Conservation (phyloP, 2,329 filamentous ascomycete species). For the Teratosphaeria zuluensis region DNA sequence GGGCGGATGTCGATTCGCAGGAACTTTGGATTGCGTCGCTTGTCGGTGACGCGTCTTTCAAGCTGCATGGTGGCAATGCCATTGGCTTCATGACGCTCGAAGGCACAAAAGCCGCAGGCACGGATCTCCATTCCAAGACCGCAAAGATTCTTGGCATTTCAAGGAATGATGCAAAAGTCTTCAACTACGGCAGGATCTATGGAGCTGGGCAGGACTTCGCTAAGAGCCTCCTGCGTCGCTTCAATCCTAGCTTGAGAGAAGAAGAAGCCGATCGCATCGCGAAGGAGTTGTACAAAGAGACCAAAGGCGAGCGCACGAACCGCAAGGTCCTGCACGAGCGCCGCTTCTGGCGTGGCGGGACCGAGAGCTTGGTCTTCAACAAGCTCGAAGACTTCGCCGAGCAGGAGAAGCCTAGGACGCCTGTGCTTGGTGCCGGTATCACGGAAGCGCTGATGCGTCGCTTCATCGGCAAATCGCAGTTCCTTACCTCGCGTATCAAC, state of each 20-base stretch:
- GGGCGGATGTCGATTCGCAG: slow-evolving; percentile 93
- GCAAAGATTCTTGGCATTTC: slow-evolving; percentile 88
- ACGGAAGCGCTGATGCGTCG: slow-evolving; percentile 88
- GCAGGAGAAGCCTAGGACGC: slow-evolving; percentile 81
- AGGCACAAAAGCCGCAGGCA: slow-evolving; percentile 86
- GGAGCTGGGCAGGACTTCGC: slow-evolving; percentile 95
- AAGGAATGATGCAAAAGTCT: slow-evolving; percentile 89
- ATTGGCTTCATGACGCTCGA: slow-evolving; percentile 99
- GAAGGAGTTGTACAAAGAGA: slow-evolving; percentile 71
- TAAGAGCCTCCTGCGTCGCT: slow-evolving; percentile 78
- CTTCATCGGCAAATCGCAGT: slow-evolving; percentile 79
- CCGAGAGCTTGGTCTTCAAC: slow-evolving; percentile 97
- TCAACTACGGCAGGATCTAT: slow-evolving; percentile 98
- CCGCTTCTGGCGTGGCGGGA: slow-evolving; percentile 89
- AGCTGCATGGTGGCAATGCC: slow-evolving; percentile 89
- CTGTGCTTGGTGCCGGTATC: slow-evolving; percentile 87
- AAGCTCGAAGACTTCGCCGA: slow-evolving; percentile 96
- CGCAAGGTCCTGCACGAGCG: slow-evolving; percentile 62
- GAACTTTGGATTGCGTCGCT: slow-evolving; percentile 97
- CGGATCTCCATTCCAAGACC: slow-evolving; percentile 88
- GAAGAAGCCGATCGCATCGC: slow-evolving; percentile 67
- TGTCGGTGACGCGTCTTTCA: slow-evolving; percentile 88
- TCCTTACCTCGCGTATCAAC: slow-evolving; percentile 93
- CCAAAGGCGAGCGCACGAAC: slow-evolving; percentile 79
- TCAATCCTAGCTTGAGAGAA: slow-evolving; percentile 78